Base-by-base conservation (phyloP, 2,329 filamentous ascomycete genomes). In the Monilinia polystroma region DNA sequence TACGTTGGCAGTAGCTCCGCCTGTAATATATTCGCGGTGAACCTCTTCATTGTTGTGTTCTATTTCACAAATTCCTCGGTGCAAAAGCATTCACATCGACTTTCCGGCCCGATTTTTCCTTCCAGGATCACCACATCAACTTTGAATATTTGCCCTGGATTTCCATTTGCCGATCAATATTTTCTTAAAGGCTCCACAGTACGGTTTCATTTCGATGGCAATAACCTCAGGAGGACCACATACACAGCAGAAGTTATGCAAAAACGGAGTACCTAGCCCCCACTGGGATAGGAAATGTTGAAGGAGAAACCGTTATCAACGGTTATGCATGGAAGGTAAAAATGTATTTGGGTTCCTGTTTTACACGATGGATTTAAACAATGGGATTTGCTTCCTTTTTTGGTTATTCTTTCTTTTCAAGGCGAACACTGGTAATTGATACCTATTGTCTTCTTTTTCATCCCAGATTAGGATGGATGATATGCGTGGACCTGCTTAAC, bases 301-400 rank as follows among this genome's bases (percentile, higher is more conserved):
- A 14, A 14, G 58, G 29, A 38, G 14, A 52, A 51, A 49, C 12
- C 18, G 32, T 12, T 26, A 62, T 4, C 51, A 62, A 62, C 8
- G 58, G 14, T 43, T 57, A 51, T 51, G 47, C 32, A 26, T 62
- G 29, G 45, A 62, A 38, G 45, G 58, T 62, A 51, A 51, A 60
- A 51, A 62, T 62, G 58, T 62, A 60, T 62, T 51, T 49, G 47
- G 58, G 58, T 20, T 45, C 32, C 58, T 62, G 45, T 62, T 38
- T 26, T 26, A 32, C 14, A 51, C 45, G 45, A 62, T 62, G 58
- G 58, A 26, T 62, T 60, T 60, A 4, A 38, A 45, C 29, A 29
- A 51, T 60, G 57, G 57, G 20, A 20, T 49, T 35, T 35, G 43
- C 18, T 60, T 60, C 18, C 43, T 3, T 26, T 51, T 51, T 14